Evolutionary conservation across 345 rosid genomes (phyloP), one percentile per base, ranked within the genome.

Genomic region (Melaleuca alternifolia): DNA sequence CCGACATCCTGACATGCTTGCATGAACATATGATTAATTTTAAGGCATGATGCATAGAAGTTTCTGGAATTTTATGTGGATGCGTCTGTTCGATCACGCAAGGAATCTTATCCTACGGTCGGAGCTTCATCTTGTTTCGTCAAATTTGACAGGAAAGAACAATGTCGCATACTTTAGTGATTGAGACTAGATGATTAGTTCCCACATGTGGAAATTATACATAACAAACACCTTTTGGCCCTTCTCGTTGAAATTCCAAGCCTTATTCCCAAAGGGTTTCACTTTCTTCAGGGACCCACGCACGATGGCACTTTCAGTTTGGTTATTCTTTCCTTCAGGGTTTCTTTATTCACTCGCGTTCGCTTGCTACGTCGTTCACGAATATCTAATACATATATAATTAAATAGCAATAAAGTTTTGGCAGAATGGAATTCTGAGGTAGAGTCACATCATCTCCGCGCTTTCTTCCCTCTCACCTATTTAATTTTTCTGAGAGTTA

Each of bases 1-100:
- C 0, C 0, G 48, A 5, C 13, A 71, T 65, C 44, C 10, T 15
- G 15, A 16, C 44, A 30, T 30, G 2, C 10, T 6, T 62, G 0
- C 6, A 37, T 62, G 24, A 33, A 71, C 26, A 71, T 37, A 71
- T 71, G 5, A 1, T 71, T 37, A 48, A 71, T 41, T 65, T 71
- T 37, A 71, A 0, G 26, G 26, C 20, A 37, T 18, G 81, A 9
- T 18, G 20, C 5, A 6, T 37, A 9, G 48, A 71, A 71, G 48
- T 71, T 5, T 37, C 13, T 37, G 14, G 81, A 71, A 37, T 71
- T 21, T 21, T 18, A 71, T 33, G 12, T 9, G 48, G 23, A 37
- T 18, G 48, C 26, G 9, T 3, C 10, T 37, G 24, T 71, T 71
- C 7, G 48, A 18, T 71, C 48, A 37, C 33, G 6, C 12, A 6